Base-by-base conservation (phyloP, 2,329 filamentous ascomycete species). In the Bimuria novae-zelandiae region DNA sequence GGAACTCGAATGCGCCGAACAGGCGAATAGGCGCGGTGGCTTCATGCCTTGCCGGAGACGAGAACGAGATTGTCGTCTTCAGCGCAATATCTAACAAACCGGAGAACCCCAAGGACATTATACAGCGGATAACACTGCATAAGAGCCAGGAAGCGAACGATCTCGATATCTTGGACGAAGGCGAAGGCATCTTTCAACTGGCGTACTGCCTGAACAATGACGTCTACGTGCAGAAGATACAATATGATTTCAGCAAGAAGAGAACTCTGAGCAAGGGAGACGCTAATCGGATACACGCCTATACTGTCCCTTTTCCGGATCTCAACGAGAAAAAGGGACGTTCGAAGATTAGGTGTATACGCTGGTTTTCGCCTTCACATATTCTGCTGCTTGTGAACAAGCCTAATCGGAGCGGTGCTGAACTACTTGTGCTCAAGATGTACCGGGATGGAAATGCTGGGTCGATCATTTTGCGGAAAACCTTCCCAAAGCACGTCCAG, bases 61-160 rank as follows among this genome's bases (percentile, higher is more conserved):
- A 88, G 42, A 84, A 88, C 11, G 89, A 97, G 75, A 83, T 97
- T 55, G 87, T 90, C 22, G 76, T 96, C 36, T 96, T 96, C 69
- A 84, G 89, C 68, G 84, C 87, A 16, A 84, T 81, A 7, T 79
- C 80, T 17, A 76, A 79, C 1, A 76, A 78, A 1, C 83, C 82
- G 14, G 52, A 63, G 22, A 54, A 55, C n/a, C 54, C 59, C 8
- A 58, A 65, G 16, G 82, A 86, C 53, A 75, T 86, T 10, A 77
- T 85, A 61, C 75, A 80, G 58, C 72, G 81, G 19, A 81, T 87
- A 48, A 70, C 70, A 11, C 71, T 86, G 27, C 75, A 73, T 5
- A 75, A 76, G 46, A 77, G 76, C 27, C 76, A 79, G 55, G 84
- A 87, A 64, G 86, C 85, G 0, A 84, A 84, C 64, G 89, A 92